Base-by-base conservation (phyloP, 1,284 basidiomycete genomes). In the Boletus semigastroideus region DNA sequence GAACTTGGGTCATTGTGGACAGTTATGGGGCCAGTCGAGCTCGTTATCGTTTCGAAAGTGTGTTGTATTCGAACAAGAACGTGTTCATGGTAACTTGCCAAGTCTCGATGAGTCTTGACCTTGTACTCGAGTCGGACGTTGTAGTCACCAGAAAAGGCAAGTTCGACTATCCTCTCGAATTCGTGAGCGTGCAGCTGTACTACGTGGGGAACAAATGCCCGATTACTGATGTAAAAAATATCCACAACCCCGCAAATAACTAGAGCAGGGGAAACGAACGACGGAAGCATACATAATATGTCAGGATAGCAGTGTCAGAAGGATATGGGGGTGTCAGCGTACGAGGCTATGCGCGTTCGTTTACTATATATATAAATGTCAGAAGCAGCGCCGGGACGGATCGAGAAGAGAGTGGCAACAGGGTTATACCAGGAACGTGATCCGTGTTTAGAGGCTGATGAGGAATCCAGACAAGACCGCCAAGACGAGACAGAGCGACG, bases 401-500 rank as follows among this genome's bases (percentile, higher is more conserved):
- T 10, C 36, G 2, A 37, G 34, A 25, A 42, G 37, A n/a, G 57
- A 41, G 17, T 12, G 37, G 38, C 25, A 25, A 37, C 22, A 6
- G n/a, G 30, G 22, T 12, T 16, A 36, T 37, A 39, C 7, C 37
- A 13, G 19, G 19, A 22, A 14, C 12, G 14, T 14, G 20, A 16
- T 12, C 25, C 16, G n/a, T 20, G 27, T 22, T 45, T 39, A 65
- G 20, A 65, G 10, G 10, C 34, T 17, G 36, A 55, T 11, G 31
- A 41, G 34, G 17, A 66, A 42, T 28, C 40, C 58, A 22, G 58
- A 52, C 10, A 57, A 10, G 22, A 63, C 31, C 17, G 49, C 42
- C 27, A 38, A 16, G 25, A 38, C 33, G 12, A 65, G 25, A 12
- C 36, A 34, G 4, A 64, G 40, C 8, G 58, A 51, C n/a, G 49